Percentiles rank a stretch among this genome's conserved stretches.
Evolutionary conservation across 2,329 filamentous ascomycete species (phyloP).

Genomic region (Blastomyces gilchristii): DNA sequence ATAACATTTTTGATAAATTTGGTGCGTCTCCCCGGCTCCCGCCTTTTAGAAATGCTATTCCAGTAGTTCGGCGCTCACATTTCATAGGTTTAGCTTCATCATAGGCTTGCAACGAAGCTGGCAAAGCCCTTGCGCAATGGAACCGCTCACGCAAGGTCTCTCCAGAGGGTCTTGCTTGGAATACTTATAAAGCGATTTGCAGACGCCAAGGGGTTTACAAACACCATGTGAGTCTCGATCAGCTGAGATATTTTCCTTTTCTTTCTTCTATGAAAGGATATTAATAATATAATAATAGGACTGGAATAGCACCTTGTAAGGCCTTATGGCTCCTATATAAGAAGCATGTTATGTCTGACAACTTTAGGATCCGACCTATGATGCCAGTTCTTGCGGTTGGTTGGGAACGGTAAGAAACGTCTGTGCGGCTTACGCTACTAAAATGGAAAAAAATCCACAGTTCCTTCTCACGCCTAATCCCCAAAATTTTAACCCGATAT

Average conservation of each 20-base stretch:
- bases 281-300: constrained; percentile 7
- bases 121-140: constrained; percentile 32
- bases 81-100: constrained; percentile 13
- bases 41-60: background rate
- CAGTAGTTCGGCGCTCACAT: background rate
- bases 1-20: background rate
- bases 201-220: constrained; percentile 41
- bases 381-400: constrained; percentile 3
- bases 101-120: constrained; percentile 21
- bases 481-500: constrained; percentile 1
- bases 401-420: constrained; percentile 12
- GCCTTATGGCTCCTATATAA: background rate
- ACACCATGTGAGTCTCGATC: constrained; percentile 27
- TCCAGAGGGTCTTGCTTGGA: constrained; percentile 35
- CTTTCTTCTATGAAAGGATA: background rate
- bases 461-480: constrained; percentile 2
- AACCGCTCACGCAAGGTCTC: constrained; percentile 29
- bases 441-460: background rate
- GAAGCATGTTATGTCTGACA: constrained; percentile 1
- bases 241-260: no score
- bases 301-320: constrained; percentile 13
- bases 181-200: constrained; percentile 49
- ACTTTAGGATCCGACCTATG: constrained; percentile 9
- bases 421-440: no score
- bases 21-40: background rate